Base-by-base conservation (phyloP, 768 basidiomycete species). In the Boletus pseudopeckii region DNA sequence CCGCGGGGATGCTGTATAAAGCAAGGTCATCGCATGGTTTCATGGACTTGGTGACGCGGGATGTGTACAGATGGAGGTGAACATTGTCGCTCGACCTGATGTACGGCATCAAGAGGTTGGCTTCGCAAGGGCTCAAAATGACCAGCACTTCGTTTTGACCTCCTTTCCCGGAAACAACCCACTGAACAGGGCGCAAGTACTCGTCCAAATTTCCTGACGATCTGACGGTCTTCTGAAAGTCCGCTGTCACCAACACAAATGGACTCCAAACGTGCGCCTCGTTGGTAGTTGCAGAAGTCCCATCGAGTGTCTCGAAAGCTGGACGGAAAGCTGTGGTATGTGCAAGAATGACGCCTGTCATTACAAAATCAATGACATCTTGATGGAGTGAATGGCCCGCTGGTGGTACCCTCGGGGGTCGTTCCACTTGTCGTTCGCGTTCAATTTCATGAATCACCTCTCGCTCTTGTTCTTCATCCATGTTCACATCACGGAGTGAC, bases 401-500 rank as follows among this genome's bases (percentile, higher is more conserved):
- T 7, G 69, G 56, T 11, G 43, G 8, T 9, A 66, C 66, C 32
- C 45, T 63, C 1, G 67, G 57, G 7, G 76, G 74, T 6, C 76
- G 66, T 57, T 77, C 65, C 1, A 73, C 53, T 50, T 79, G 68
- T 11, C 62, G 65, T 53, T 81, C 78, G 7, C 59, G 63, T 56
- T 80, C 77, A 5, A 71, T 64, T 58, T 81, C 80, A 22, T 76
- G 76, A 3, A 61, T 55, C 8, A 81, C 64, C 52, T 81, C 78
- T 24, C 79, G 65, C 49, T 81, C 80, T 53, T 81, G 80, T 54
- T 81, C 80, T 57, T 80, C 78, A 28, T 74, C 74, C 61, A 77
- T 61, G 34, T 50, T 58, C 28, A 53, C 56, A 37, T 66, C 60
- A 1, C 56, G 59, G 0, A 54, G 38, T 4, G 55, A 50, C 11